A percentile compares a stretch with the other conserved stretches of the same genome.
phyloP scores from a whole-genome alignment of 148 eudicot species.

The Agrostemma githago region DNA sequence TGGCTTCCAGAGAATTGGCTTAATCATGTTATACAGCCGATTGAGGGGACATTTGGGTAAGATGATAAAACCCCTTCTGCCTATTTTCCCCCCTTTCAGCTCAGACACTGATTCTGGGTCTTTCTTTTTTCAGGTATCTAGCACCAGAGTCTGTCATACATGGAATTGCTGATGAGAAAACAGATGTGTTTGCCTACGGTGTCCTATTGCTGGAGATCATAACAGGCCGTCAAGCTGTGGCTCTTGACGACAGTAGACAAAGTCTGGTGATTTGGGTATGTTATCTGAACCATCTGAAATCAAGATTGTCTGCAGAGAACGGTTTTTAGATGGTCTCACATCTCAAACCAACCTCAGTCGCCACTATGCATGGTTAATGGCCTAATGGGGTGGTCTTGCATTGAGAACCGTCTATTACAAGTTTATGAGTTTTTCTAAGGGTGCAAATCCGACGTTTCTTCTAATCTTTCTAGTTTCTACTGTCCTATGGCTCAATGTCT shows the following conservation, averaged over 20 bases:
- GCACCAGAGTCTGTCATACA: slow-evolving; percentile 98
- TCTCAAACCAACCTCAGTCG: not conserved
- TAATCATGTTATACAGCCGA: slow-evolving; percentile 82
- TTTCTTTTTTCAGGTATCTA: slow-evolving; percentile 43
- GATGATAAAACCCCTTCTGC: not conserved
- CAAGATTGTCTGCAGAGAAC: not conserved
- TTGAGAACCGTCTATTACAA: too few species aligned
- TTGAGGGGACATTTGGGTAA: slow-evolving; percentile 98
- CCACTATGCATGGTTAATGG: not conserved
- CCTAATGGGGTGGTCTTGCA: not conserved
- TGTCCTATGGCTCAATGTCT: too few species aligned
- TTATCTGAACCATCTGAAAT: not conserved
- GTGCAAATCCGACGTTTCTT: not conserved
- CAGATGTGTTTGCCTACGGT: slow-evolving; percentile 91
- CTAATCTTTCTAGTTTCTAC: too few species aligned
- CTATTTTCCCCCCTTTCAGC: not conserved
- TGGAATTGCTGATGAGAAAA: slow-evolving; percentile 85
- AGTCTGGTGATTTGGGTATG: slow-evolving; percentile 97
- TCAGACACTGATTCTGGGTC: not conserved
- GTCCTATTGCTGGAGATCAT: slow-evolving; percentile 82
- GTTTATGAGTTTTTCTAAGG: not conserved
- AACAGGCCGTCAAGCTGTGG: slow-evolving; percentile 88
- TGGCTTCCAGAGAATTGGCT: slow-evolving; percentile 95
- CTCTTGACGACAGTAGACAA: slow-evolving; percentile 65
- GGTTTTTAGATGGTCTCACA: not conserved